Base-by-base conservation (phyloP, 106 monocot species). In the Hemerocallis citrina region DNA sequence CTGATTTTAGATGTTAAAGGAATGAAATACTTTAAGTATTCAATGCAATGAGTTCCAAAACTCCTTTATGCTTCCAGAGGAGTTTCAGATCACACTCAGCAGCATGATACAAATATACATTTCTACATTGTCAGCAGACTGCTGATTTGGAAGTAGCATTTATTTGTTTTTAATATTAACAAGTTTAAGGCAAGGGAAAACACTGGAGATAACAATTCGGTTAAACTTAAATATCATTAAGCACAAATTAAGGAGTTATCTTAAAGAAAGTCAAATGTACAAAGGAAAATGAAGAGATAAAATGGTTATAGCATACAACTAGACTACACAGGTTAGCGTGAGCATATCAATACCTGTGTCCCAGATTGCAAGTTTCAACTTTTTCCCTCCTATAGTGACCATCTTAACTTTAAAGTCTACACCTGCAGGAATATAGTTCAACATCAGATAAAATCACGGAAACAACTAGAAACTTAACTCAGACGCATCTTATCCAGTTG, bases 331-430 rank as follows among this genome's bases (percentile, higher is more conserved):
- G 4, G 23, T 3, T 0, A 60, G 2, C 27, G 27, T 9, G 28
- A 44, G 49, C 13, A 59, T 14, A 43, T 38, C 1, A 21, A 29
- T 30, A 86, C 85, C 85, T 75, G 85, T 86, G 52, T 86, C 85
- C 85, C 85, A 86, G n/a, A 86, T 72, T 49, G 85, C 81, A 64
- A 86, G 85, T 60, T 86, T 86, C 64, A 86, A 52, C 48, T 51
- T 86, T 72, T 86, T 86, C 44, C 77, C 85, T 48, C 81, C 85
- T 24, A 81, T 57, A 0, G 49, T 75, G 12, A 81, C 81, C 67
- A 75, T 74, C 61, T 86, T 86, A 4, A 86, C 59, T 72, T 86
- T 86, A 37, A 86, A 86, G 23, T 86, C 85, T 40, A 86, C 85
- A 64, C 85, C 85, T 86, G 59, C n/a, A 66, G 41, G 16, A 39